phyloP scores from a whole-genome alignment of 2,329 filamentous ascomycete genomes.

The Microcyclospora tardicrescens region DNA sequence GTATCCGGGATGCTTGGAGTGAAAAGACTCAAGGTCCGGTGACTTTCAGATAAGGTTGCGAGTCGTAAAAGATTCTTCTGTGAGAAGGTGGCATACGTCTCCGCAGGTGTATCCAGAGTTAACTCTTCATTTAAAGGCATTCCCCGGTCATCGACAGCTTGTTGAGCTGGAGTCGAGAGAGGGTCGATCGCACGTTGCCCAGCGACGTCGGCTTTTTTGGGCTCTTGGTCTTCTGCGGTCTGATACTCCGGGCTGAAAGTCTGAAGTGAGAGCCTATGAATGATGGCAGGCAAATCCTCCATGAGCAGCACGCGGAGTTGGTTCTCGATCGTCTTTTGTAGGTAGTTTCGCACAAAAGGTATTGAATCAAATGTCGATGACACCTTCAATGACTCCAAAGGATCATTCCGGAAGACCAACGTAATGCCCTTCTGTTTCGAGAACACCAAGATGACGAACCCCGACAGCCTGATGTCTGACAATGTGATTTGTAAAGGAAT shows the following conservation, averaged over 20 bases:
- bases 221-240: conserved; percentile 43
- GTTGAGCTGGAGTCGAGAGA: conserved; percentile 39
- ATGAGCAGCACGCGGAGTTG: conserved; percentile 90
- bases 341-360: conserved; percentile 91
- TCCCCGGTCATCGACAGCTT: conserved; percentile 56
- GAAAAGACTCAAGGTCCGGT: conserved; percentile 80
- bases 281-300: conserved; percentile 93
- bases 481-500: conserved; percentile 96
- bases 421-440: conserved; percentile 95
- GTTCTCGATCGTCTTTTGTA: conserved; percentile 90
- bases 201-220: conserved; percentile 34
- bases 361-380: conserved; percentile 99
- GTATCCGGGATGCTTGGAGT: conserved; percentile 83
- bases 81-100: conserved; percentile 82
- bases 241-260: conserved; percentile 81
- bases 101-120: conserved; percentile 64
- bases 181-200: conserved; percentile 18
- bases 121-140: conserved; percentile 54
- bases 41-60: conserved; percentile 71
- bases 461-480: conserved; percentile 88
- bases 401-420: conserved; percentile 94
- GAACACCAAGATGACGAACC: conserved; percentile 95
- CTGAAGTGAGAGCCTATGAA: conserved; percentile 78
- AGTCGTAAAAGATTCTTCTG: conserved; percentile 84
- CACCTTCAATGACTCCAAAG: conserved; percentile 92